Evolutionary conservation across 768 basidiomycete genomes (phyloP), one percentile per base, ranked within the genome.

Genomic region (Russula brevipes): DNA sequence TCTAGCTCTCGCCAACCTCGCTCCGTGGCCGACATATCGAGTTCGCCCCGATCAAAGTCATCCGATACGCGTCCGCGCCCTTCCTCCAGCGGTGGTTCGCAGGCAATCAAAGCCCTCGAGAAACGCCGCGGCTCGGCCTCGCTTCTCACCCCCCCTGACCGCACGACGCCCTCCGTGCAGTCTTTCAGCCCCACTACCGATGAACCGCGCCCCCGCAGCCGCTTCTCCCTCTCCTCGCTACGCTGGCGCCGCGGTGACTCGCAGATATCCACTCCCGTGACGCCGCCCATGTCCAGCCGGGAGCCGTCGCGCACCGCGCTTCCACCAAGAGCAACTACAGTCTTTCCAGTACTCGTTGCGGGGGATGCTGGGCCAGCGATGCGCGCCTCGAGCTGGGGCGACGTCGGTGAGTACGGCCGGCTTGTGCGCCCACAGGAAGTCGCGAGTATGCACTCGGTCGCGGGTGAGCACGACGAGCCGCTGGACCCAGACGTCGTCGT

Each of bases 381-480:
- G 61, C 67, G 67, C 31, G 67, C 67, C 2, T 66, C 67, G 36
- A 68, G 67, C 53, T 68, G 67, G 67, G 67, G 67, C 30, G 65
- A 68, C 38, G 65, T 68, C 33, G 61, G 61, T 8, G 67, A 68
- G n/a, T 68, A 68, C 8, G 36, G 59, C 35, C 14, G 64, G 12
- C 52, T 55, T 3, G 31, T 14, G 5, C 54, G 51, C 9, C 57
- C 41, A 4, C 64, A 60, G 10, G 65, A 63, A 11, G 65, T n/a
- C 1, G 51, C 59, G 19, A 66, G 67, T 16, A 45, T 68, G 46
- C 61, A 63, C 41, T 66, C 65, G 30, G 67, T 65, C 50, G 64
- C 60, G 0, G 64, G 64, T 1, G 64, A 67, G 19, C 55, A 61
- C 60, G 67, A 68, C 8, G 67, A 66, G 11, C 57, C 57, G 2